A percentile compares a stretch with the other conserved stretches of the same genome.
Conservation (phyloP, 768 basidiomycete species). For the Termitomyces sp. region DNA sequence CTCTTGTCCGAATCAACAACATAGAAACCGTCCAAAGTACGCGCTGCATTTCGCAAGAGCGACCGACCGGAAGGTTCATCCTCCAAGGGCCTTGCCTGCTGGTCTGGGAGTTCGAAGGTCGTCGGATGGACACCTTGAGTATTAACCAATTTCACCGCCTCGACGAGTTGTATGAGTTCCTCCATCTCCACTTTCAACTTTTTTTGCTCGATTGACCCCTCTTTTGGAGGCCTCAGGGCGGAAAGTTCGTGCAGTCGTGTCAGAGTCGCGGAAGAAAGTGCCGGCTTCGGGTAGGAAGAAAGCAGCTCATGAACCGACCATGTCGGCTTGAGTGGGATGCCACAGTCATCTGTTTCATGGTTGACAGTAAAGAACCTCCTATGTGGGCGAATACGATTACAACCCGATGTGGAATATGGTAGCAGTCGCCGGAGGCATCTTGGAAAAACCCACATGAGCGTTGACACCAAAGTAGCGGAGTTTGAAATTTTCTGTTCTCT, state of each 20-base stretch:
- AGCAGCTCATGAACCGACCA: conserved; percentile 80
- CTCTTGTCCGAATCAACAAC: conserved; percentile 51
- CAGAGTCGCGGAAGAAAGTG: conserved; percentile 50
- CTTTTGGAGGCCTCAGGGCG: conserved; percentile 61
- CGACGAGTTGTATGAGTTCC: conserved; percentile 70
- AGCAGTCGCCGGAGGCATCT: conserved; percentile 17
- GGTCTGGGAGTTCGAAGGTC: conserved; percentile 29
- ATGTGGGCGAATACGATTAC: conserved; percentile 6
- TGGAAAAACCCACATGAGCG: conserved; percentile 16
- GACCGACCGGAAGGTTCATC: conserved; percentile 25
- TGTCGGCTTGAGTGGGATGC: conserved; percentile 60
- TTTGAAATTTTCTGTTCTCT: conserved; percentile 20
- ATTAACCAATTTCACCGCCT: conserved; percentile 69
- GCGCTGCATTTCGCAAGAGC: conserved; percentile 47
- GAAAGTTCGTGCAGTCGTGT: conserved; percentile 65
- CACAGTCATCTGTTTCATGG: conserved; percentile 44
- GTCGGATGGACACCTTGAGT: conserved; percentile 27
- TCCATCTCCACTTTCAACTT: conserved; percentile 55
- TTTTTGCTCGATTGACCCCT: conserved; percentile 47
- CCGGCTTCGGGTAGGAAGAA: conserved; percentile 70
- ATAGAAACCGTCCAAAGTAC: conserved; percentile 49
- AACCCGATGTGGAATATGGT: conserved; percentile 1
- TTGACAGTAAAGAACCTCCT: conserved; percentile 4
- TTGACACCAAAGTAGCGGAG: conserved; percentile 11
- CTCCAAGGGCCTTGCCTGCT: conserved; percentile 9